Evolutionary conservation across 352 stramenopile species (phyloP).

Genomic region (Albugo laibachii): DNA sequence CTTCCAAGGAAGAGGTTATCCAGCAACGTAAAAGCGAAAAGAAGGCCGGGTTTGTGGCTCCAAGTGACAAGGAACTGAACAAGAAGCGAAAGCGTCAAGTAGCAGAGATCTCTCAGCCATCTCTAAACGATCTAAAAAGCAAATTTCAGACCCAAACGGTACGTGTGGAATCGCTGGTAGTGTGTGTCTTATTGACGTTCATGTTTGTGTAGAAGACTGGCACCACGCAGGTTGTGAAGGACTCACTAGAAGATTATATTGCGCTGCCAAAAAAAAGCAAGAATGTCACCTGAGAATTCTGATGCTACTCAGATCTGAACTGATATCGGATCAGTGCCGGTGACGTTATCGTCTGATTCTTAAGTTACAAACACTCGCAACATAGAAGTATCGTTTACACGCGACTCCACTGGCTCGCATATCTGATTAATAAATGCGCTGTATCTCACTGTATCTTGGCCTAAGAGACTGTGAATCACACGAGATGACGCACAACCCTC

Average conservation of each 20-base stretch:
- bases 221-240: constrained; percentile 2
- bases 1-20: constrained; percentile 30
- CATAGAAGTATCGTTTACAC: no score
- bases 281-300: background rate
- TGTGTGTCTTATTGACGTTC: no score
- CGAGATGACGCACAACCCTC: no score
- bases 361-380: no score
- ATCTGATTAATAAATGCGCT: no score
- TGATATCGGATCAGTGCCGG: no score
- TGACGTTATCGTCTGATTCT: no score
- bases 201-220: no score
- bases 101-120: constrained; percentile 16
- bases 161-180: background rate
- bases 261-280: constrained; percentile 32
- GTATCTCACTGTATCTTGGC: no score
- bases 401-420: no score
- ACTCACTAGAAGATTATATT: constrained; percentile 43
- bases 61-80: constrained; percentile 47
- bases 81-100: constrained; percentile 57
- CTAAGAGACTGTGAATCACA: no score
- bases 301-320: no score
- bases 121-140: constrained; percentile 52
- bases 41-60: constrained; percentile 45
- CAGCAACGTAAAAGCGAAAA: constrained; percentile 59
- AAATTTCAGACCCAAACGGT: constrained; percentile 70